phyloP scores from a whole-genome alignment of 352 stramenopile species.

The Phytophthora ramorum region DNA sequence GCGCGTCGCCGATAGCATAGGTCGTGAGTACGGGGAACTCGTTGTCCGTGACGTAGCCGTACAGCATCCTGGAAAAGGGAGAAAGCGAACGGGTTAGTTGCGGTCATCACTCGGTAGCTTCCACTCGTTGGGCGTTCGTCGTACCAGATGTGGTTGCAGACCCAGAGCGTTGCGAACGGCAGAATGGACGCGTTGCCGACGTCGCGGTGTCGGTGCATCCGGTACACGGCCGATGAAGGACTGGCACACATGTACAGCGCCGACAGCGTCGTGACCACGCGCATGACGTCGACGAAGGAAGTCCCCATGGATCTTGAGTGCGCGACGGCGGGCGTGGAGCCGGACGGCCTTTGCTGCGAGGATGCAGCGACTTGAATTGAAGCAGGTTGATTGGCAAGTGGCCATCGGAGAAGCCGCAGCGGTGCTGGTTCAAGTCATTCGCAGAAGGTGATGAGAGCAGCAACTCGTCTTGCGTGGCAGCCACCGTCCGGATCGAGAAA shows the following conservation, averaged over 20 bases:
- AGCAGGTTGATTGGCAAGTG: constrained; percentile 33
- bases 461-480: constrained; percentile 9
- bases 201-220: constrained; percentile 56
- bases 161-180: constrained; percentile 71
- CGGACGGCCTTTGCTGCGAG: neutral
- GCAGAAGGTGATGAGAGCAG: neutral
- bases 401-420: neutral
- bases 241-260: constrained; percentile 80
- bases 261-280: constrained; percentile 68
- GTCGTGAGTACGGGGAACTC: constrained; percentile 59
- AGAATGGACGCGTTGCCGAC: constrained; percentile 55
- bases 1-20: constrained; percentile 54
- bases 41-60: constrained; percentile 59
- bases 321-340: neutral
- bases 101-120: neutral
- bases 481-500: constrained; percentile 10
- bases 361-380: constrained; percentile 25
- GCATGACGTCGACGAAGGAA: constrained; percentile 59
- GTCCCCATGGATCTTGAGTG: constrained; percentile 27
- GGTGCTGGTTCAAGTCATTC: neutral
- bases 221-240: constrained; percentile 53
- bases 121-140: constrained; percentile 3
- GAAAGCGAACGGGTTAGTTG: constrained; percentile 11
- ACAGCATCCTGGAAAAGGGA: constrained; percentile 56
- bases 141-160: constrained; percentile 78